These are phyloP conservation scores for Glutinoglossum americanum DNA, from an alignment of 495 filamentous ascomycete genomes.

Conservation along the genomic window DNA sequence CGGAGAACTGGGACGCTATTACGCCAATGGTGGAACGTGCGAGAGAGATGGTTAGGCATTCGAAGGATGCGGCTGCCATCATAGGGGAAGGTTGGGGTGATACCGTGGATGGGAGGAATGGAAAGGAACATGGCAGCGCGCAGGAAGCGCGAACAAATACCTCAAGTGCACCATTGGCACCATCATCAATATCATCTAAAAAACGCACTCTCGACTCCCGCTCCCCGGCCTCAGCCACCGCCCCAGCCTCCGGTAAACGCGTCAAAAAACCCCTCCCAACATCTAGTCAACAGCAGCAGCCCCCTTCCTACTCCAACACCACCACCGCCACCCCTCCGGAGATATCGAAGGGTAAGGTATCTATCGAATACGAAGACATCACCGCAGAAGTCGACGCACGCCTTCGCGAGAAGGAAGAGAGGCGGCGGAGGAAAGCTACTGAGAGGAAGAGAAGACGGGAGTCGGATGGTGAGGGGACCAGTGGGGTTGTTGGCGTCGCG, in stretches of 20 bases:
- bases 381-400: constrained; percentile 17
- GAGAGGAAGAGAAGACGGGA: background rate
- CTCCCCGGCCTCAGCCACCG: background rate
- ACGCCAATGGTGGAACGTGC: constrained; percentile 10
- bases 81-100: background rate
- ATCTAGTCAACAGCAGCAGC: too few relatives aligned
- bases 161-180: background rate
- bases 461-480: background rate
- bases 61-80: constrained; percentile 7
- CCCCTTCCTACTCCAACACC: too few relatives aligned
- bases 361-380: constrained; percentile 20
- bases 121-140: background rate
- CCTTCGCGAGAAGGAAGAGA: constrained; percentile 17
- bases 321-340: background rate
- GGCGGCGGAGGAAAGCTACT: constrained; percentile 11
- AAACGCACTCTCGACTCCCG: background rate
- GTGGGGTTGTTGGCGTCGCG: constrained; percentile 14
- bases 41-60: constrained; percentile 12
- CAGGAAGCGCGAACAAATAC: constrained; percentile 7
- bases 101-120: background rate
- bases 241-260: background rate
- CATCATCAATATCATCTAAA: background rate
- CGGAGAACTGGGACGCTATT: constrained; percentile 10
- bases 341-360: too few relatives aligned
- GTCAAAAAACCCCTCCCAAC: background rate